Conservation (phyloP, 1,284 basidiomycete genomes). For the Moniliophthora roreri region DNA sequence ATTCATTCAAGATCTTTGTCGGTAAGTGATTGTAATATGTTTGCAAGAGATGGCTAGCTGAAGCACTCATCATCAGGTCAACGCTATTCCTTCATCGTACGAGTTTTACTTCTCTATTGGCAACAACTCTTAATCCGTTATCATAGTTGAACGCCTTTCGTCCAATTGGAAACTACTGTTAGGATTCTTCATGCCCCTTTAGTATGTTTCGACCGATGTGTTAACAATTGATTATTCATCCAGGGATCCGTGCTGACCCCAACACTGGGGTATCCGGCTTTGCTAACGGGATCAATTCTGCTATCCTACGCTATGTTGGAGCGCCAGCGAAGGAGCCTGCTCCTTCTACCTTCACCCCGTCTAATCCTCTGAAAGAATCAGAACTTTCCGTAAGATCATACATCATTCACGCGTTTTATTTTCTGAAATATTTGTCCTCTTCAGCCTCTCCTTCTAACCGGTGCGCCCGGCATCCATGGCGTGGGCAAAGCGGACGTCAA, state of each 20-base stretch:
- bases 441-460: constrained; percentile 29
- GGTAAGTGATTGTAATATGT: constrained; percentile 2
- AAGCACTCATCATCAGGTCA: too few relatives aligned
- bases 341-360: background rate
- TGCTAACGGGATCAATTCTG: constrained; percentile 32
- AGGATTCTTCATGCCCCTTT: background rate
- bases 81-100: constrained; percentile 36
- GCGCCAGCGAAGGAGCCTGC: constrained; percentile 36
- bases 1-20: constrained; percentile 18
- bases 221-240: background rate
- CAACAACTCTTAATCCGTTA: background rate
- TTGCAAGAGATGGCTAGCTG: too few relatives aligned
- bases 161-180: constrained; percentile 34
- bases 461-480: constrained; percentile 28
- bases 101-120: constrained; percentile 7
- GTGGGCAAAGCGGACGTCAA: background rate
- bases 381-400: constrained; percentile 8
- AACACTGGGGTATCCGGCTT: constrained; percentile 21
- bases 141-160: constrained; percentile 30
- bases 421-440: constrained; percentile 12
- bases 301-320: constrained; percentile 44
- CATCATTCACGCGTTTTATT: background rate
- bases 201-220: background rate
- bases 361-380: constrained; percentile 17
- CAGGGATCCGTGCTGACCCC: constrained; percentile 28